These are phyloP conservation scores for Mycena kentingensis DNA, from an alignment of 768 basidiomycete species.

Conservation along the genomic window DNA sequence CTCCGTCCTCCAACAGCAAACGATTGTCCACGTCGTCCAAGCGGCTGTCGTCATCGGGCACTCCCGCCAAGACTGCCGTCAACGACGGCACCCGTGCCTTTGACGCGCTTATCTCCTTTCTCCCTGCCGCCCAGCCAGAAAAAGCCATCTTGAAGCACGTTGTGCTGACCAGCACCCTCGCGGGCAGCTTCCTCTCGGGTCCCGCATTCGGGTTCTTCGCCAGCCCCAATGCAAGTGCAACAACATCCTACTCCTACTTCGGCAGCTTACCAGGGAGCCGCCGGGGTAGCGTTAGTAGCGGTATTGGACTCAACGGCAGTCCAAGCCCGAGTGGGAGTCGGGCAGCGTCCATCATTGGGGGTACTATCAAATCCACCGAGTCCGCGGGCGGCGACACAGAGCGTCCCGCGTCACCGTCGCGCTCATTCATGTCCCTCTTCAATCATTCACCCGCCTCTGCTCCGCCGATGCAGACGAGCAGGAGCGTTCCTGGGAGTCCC, in stretches of 20 bases:
- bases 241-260: slow-evolving; percentile 1
- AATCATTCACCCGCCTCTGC: neutral
- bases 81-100: slow-evolving; percentile 30
- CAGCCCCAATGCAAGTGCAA: neutral
- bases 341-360: neutral
- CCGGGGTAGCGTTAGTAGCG: slow-evolving; percentile 1
- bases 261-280: neutral
- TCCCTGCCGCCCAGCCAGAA: slow-evolving; percentile 41
- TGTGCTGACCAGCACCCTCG: slow-evolving; percentile 38
- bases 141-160: slow-evolving; percentile 46
- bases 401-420: neutral
- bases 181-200: slow-evolving; percentile 11
- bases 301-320: neutral
- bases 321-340: neutral
- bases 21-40: neutral
- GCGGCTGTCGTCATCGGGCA: neutral
- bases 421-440: neutral
- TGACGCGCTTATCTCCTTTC: slow-evolving; percentile 47
- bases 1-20: neutral
- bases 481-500: neutral
- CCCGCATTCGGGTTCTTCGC: neutral
- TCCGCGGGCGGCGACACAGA: neutral
- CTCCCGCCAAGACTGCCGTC: neutral
- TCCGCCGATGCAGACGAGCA: neutral
- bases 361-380: too few species aligned